Conservation (phyloP, 1,139 yeast genomes). For the Arxiozyma bovina region DNA sequence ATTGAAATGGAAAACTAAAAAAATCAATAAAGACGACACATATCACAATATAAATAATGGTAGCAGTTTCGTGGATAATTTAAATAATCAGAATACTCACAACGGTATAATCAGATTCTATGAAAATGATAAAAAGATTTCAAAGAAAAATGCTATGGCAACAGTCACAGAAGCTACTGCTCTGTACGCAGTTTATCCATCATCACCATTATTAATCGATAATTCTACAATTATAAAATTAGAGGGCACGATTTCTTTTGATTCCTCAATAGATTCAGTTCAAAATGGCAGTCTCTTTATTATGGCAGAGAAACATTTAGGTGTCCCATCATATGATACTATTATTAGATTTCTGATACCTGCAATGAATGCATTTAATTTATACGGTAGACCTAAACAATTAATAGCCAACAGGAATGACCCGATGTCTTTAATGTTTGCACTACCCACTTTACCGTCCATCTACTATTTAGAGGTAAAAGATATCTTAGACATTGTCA, state of each 20-base stretch:
- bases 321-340: constrained; percentile 91
- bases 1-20: constrained; percentile 28
- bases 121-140: constrained; percentile 51
- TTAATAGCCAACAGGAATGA: constrained; percentile 82
- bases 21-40: not conserved
- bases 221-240: constrained; percentile 79
- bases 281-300: constrained; percentile 76
- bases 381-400: constrained; percentile 85
- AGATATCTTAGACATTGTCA: constrained; percentile 41
- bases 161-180: constrained; percentile 60
- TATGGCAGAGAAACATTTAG: constrained; percentile 91
- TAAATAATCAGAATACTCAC: not conserved
- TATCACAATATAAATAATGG: not conserved
- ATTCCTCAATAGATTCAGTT: constrained; percentile 40
- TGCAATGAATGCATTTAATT: constrained; percentile 68
- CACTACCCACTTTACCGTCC: constrained; percentile 80
- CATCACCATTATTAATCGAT: constrained; percentile 68
- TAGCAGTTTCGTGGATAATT: not conserved
- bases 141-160: constrained; percentile 68
- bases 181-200: constrained; percentile 87
- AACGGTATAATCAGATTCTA: constrained; percentile 49
- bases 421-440: constrained; percentile 69
- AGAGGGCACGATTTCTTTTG: constrained; percentile 70
- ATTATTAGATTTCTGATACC: constrained; percentile 81
- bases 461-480: constrained; percentile 66